Base-by-base conservation (phyloP, 371 early-diverging fungal genomes). In the Mucor racemosus region DNA sequence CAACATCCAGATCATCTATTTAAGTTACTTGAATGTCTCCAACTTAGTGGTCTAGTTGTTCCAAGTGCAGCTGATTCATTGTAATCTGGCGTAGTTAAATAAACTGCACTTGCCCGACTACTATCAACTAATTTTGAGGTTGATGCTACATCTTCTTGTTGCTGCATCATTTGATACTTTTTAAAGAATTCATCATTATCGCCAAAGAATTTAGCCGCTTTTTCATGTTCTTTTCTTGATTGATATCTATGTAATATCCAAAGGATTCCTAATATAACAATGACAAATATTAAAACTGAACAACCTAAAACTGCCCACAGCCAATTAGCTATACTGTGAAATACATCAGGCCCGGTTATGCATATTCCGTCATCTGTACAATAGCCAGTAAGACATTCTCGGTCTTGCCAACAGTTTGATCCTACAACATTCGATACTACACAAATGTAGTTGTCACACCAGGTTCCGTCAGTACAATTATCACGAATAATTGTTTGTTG, bases 241-340 rank as follows among this genome's bases (percentile, higher is more conserved):
- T 83, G 84, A 54, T 78, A 83, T 6, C 81, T 77, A 48, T 83
- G 84, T 35, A 83, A 66, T 21, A 79, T 42, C 78, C 79, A 80
- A 4, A 83, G 74, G 5, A 64, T 31, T 15, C 73, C 40, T 14
- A 83, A 56, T 5, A 75, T 64, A 4, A 75, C 9, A 8, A 73
- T 7, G 15, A 80, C 73, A 74, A 83, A 83, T 13, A 83, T n/a
- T 1, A 80, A 46, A 10, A 80, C 64, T 3, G 71, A 66, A 1
- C 66, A 66, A 38, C 72, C 79, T 17, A 80, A 55, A 2, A 79
- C 76, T 36, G 72, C 78, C 84, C 84, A 83, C 0, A 76, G 62
- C 84, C 81, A 83, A 6, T 53, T 15, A 17, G 74, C 62, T 13
- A 83, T 76, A 5, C 55, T 64, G 15, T 73, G 76, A 68, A 83